Evolutionary conservation across 2,329 filamentous ascomycete genomes (phyloP), one percentile per base, ranked within the genome.

Genomic region (Sphaerulina vaccinii): DNA sequence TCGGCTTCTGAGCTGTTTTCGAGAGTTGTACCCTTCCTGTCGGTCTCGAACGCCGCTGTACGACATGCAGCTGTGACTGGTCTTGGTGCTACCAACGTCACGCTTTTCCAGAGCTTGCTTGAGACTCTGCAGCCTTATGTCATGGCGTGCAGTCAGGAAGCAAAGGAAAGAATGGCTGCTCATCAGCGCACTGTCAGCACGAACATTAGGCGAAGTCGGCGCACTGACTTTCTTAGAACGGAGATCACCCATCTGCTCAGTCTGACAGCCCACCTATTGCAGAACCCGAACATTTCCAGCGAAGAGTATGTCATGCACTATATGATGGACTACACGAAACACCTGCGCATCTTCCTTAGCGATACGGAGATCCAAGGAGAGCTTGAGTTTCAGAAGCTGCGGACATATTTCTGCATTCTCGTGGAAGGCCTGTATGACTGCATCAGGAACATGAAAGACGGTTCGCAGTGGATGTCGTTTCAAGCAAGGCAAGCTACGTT

Each of bases 191-290:
- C 85, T 21, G 84, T 87, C 41, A 96, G 90, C 70, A 51, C 44
- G 23, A 90, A 84, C 59, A 87, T 90, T 1, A 84, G 87, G 39
- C 80, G 89, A 49, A 95, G 89, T 66, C 83, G 86, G 48, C 88
- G 86, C 65, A 93, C 90, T 59, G 93, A 97, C 66, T 77, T 90
- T 24, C 73, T 99, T 27, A 83, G 95, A 47, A 96, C 92, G 0
- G 93, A 97, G 68, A 90, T 97, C 45, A 96, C 95, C 0, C 89
- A 97, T 66, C 88, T 99, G 6, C 96, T 97, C 71, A 92, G 95
- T 67, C 77, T 97, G 29, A 97, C 92, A 0, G 90, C 91, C 0
- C 88, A 91, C 63, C 96, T 96, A 60, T 75, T 99, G 32, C 86
- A 87, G 18, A 57, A 89, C 37, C 77, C 86, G 0, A 85, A 89